These are phyloP conservation scores for Soucietia sequanensis DNA, from an alignment of 805 yeast species.

Conservation along the genomic window DNA sequence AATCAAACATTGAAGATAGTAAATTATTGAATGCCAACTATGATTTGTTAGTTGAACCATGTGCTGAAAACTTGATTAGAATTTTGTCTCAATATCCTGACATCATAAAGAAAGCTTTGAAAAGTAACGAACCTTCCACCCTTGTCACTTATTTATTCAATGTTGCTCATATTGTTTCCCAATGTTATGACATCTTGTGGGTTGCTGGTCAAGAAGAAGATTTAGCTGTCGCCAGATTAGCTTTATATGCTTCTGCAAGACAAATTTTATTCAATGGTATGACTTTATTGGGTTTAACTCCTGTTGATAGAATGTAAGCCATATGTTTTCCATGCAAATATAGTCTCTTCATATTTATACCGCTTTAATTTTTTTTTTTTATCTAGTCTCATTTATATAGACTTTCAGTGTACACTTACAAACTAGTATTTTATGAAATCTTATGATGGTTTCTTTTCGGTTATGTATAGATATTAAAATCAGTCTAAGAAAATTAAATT, in stretches of 20 bases:
- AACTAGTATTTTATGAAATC: too few relatives aligned
- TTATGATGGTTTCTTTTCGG: too few relatives aligned
- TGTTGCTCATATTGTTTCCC: slow-evolving; percentile 89
- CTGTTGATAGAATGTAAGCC: slow-evolving; percentile 99
- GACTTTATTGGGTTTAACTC: slow-evolving; percentile 86
- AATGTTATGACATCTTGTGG: slow-evolving; percentile 95
- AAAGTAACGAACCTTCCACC: slow-evolving; percentile 89
- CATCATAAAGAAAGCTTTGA: slow-evolving; percentile 74
- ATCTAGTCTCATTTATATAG: too few relatives aligned
- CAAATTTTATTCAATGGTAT: slow-evolving; percentile 89
- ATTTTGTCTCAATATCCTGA: slow-evolving; percentile 89
- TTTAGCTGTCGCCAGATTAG: slow-evolving; percentile 86
- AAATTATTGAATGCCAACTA: slow-evolving; percentile 52
- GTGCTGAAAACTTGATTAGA: slow-evolving; percentile 71
- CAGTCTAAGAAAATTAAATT: too few relatives aligned
- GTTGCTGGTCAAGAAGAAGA: slow-evolving; percentile 93
- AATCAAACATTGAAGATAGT: slow-evolving; percentile 49
- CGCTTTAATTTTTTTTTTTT: too few relatives aligned
- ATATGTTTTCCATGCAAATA: too few relatives aligned
- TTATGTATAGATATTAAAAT: too few relatives aligned
- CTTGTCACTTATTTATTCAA: slow-evolving; percentile 90
- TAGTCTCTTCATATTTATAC: too few relatives aligned
- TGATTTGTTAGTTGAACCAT: slow-evolving; percentile 64
- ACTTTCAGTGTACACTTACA: too few relatives aligned
- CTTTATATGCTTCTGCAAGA: slow-evolving; percentile 85